Percentiles rank a stretch among this genome's conserved stretches.
phyloP scores from a whole-genome alignment of 2,329 filamentous ascomycete genomes.

The Epichloe sp. region DNA sequence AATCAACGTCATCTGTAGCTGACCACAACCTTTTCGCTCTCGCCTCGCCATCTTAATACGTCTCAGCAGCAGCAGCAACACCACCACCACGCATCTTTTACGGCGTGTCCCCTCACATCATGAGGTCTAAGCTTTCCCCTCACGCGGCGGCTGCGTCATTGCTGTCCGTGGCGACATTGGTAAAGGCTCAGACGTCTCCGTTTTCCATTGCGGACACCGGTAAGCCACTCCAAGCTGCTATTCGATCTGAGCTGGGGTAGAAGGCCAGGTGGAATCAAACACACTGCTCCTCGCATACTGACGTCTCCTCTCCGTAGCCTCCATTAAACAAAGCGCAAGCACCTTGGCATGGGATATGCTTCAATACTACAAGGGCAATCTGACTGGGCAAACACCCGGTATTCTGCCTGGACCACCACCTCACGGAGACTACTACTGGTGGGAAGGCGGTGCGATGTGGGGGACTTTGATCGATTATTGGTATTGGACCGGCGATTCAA shows the following conservation, averaged over 20 bases:
- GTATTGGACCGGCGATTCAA: conserved; percentile 44
- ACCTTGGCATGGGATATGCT: conserved; percentile 31
- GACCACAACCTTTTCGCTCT: background rate
- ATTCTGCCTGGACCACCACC: conserved; percentile 35
- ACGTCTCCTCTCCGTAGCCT: conserved; percentile 13
- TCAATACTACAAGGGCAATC: conserved; percentile 32
- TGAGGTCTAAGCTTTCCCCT: conserved; percentile 5
- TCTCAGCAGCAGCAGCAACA: too few species aligned
- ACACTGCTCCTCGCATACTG: background rate
- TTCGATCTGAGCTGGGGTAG: background rate
- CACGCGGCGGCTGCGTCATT: conserved; percentile 3
- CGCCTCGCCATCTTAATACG: background rate
- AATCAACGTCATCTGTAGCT: background rate
- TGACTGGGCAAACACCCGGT: conserved; percentile 30
- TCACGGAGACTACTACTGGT: conserved; percentile 47
- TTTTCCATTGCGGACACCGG: conserved; percentile 6
- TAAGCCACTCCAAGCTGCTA: background rate
- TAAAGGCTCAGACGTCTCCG: conserved; percentile 6
- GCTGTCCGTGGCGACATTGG: conserved; percentile 2
- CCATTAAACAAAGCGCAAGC: conserved; percentile 26
- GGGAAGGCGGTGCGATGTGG: conserved; percentile 52
- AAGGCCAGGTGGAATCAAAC: background rate
- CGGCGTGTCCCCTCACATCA: background rate
- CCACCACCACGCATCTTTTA: background rate
- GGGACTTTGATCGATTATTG: conserved; percentile 52